Evolutionary conservation across 2,329 filamentous ascomycete species (phyloP), one percentile per base, ranked within the genome.

Genomic region (Trichoderma harzianum): DNA sequence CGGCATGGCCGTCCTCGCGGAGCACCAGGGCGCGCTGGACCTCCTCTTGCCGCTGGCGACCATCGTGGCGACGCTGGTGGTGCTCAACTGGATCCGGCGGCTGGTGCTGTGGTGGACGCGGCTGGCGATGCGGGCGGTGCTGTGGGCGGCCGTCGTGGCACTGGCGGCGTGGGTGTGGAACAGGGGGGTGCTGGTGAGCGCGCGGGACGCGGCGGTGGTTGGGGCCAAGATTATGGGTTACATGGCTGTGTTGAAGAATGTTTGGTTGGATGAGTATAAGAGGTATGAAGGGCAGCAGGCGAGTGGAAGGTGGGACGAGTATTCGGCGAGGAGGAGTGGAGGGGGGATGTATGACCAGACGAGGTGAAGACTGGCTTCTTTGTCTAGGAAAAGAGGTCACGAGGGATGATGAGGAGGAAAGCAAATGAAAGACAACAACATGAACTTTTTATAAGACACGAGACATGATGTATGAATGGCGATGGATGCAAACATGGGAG

Each of bases 71-170:
- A 82, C 90, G 70, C 80, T 95, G 66, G 84, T 94, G 78, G 79
- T 95, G 71, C 84, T 96, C 74, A 87, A 91, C 79, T 91, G 92
- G 83, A 83, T 94, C 21, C 89, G 90, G 73, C 88, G 93, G 73
- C 83, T 93, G 24, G 85, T 97, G 72, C 83, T 94, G 78, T 97
- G 91, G 84, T 94, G 93, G 89, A 88, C 94, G 67, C 84, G 87
- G n/a, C 78, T 97, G 70, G 85, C 86, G 12, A 80, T 93, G 74
- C 83, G 87, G 28, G 75, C 94, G 55, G 79, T 88, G 2, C 89
- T 94, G 74, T 96, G 90, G 89, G 87, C 86, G 1, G 79, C 83
- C 2, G 75, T 95, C 3, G 82, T 86, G 5, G 84, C 85, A 0
- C 55, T 90, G 0, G 84, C 85, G 0, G 83, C 90, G 21, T 85